Evolutionary conservation across 2,329 filamentous ascomycete species (phyloP).

Genomic region (Aspergillus sp.): DNA sequence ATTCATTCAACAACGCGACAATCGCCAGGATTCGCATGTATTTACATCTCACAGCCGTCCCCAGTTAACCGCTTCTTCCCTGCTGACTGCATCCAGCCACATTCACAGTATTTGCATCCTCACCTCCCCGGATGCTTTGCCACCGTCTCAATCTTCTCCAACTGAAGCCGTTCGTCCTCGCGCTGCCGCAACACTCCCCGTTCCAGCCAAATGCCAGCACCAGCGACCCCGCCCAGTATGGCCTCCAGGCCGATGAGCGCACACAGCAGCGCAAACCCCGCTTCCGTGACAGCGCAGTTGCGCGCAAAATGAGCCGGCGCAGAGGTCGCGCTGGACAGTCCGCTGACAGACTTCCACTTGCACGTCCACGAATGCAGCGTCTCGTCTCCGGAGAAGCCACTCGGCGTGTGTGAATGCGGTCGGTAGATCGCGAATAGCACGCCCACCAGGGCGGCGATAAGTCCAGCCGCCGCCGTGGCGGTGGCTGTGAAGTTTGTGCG

Average conservation of each 20-base stretch:
- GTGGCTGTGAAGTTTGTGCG: slow-evolving; percentile 35
- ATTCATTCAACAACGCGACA: too few species aligned
- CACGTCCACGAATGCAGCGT: slow-evolving; percentile 44
- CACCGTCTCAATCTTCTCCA: slow-evolving; percentile 28
- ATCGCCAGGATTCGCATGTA: too few species aligned
- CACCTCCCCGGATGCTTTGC: slow-evolving; percentile 20
- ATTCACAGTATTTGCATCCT: neutral
- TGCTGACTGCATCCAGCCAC: neutral
- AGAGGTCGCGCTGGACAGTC: slow-evolving; percentile 5
- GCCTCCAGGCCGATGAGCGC: slow-evolving; percentile 35
- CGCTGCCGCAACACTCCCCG: slow-evolving; percentile 28
- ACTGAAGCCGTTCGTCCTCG: slow-evolving; percentile 18
- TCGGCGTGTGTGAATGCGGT: slow-evolving; percentile 27
- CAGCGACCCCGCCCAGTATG: slow-evolving; percentile 31
- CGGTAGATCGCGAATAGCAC: slow-evolving; percentile 34
- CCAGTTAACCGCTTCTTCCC: neutral
- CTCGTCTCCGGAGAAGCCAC: slow-evolving; percentile 31
- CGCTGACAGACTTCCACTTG: slow-evolving; percentile 32
- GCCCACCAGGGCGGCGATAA: slow-evolving; percentile 34
- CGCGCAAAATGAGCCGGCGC: slow-evolving; percentile 36
- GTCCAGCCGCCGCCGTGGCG: slow-evolving; percentile 32
- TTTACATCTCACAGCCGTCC: too few species aligned
- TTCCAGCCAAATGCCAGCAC: slow-evolving; percentile 31
- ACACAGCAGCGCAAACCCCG: slow-evolving; percentile 36
- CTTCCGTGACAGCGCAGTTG: slow-evolving; percentile 37